phyloP scores from a whole-genome alignment of 2,329 filamentous ascomycete genomes.

The Ramularia collo-cygni region DNA sequence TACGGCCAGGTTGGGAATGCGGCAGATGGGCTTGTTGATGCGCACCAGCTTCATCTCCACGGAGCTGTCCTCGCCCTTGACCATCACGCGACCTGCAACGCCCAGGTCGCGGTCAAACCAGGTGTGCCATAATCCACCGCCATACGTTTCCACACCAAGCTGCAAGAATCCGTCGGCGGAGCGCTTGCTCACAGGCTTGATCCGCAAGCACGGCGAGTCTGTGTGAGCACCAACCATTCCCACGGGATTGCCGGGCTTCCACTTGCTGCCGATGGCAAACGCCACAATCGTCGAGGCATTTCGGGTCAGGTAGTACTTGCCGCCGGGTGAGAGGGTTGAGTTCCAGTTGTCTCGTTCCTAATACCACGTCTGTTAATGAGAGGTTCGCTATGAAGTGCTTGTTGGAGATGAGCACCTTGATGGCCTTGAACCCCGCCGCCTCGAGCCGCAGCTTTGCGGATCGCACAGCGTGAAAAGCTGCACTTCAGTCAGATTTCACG shows the following conservation, averaged over 20 bases:
- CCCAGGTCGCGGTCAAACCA: slow-evolving; percentile 96
- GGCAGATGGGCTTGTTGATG: slow-evolving; percentile 80
- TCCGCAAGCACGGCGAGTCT: slow-evolving; percentile 81
- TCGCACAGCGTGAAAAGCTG: slow-evolving; percentile 90
- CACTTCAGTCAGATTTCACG: slow-evolving; percentile 5
- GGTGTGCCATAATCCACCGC: slow-evolving; percentile 93
- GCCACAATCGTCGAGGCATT: slow-evolving; percentile 89
- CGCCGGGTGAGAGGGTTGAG: slow-evolving; percentile 69
- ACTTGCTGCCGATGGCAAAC: slow-evolving; percentile 84
- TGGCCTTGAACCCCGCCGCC: slow-evolving; percentile 76
- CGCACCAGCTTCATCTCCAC: slow-evolving; percentile 83
- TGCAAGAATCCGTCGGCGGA: slow-evolving; percentile 80
- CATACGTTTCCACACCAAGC: slow-evolving; percentile 93
- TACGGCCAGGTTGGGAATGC: slow-evolving; percentile 89
- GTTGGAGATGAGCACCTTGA: slow-evolving; percentile 52
- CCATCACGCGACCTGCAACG: slow-evolving; percentile 81
- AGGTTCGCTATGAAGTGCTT: not conserved
- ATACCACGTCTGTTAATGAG: not conserved
- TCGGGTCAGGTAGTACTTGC: slow-evolving; percentile 93
- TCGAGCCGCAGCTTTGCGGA: slow-evolving; percentile 69
- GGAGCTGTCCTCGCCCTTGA: slow-evolving; percentile 60
- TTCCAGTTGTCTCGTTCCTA: slow-evolving; percentile 85
- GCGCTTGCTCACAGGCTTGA: slow-evolving; percentile 94
- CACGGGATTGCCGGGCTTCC: slow-evolving; percentile 85
- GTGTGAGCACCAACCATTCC: slow-evolving; percentile 94